A percentile compares a stretch with the other conserved stretches of the same genome.
Conservation (phyloP, 768 basidiomycete species). For the Nevesoporus exiguus region DNA sequence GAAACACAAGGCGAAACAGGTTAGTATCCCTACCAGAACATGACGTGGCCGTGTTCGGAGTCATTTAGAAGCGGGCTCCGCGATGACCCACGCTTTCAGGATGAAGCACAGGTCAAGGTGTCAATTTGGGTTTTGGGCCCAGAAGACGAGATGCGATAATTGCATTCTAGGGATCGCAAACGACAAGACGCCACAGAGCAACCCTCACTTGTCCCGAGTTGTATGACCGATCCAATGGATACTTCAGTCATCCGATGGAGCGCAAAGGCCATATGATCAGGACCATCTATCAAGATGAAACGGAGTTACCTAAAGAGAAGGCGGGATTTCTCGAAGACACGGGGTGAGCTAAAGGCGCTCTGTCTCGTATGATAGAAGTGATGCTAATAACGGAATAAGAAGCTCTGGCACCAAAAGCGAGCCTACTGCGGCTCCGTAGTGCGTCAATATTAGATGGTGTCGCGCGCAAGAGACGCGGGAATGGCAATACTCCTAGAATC, state of each 20-base stretch:
- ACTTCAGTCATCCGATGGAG: background rate
- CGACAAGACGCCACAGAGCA: background rate
- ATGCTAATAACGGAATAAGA: background rate
- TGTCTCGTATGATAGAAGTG: background rate
- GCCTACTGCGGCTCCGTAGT: background rate
- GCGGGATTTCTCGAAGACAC: background rate
- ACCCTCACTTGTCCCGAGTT: background rate
- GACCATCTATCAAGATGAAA: background rate
- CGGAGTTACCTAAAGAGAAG: background rate
- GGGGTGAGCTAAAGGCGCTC: background rate
- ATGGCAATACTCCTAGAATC: too few relatives aligned
- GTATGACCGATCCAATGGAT: too few relatives aligned
- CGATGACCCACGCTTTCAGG: too few relatives aligned
- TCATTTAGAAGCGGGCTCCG: too few relatives aligned
- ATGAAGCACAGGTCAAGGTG: too few relatives aligned
- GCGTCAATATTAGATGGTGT: background rate
- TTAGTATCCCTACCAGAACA: too few relatives aligned
- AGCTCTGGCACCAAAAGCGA: background rate
- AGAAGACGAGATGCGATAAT: background rate
- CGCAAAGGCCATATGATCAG: background rate
- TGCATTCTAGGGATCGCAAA: constrained; percentile 2
- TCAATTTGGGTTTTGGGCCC: background rate
- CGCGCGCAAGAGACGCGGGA: background rate
- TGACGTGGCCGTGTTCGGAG: too few relatives aligned
- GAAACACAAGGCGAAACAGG: too few relatives aligned